A percentile compares a stretch with the other conserved stretches of the same genome.
phyloP scores from a whole-genome alignment of 345 rosid genomes.

The Combretum micranthum region DNA sequence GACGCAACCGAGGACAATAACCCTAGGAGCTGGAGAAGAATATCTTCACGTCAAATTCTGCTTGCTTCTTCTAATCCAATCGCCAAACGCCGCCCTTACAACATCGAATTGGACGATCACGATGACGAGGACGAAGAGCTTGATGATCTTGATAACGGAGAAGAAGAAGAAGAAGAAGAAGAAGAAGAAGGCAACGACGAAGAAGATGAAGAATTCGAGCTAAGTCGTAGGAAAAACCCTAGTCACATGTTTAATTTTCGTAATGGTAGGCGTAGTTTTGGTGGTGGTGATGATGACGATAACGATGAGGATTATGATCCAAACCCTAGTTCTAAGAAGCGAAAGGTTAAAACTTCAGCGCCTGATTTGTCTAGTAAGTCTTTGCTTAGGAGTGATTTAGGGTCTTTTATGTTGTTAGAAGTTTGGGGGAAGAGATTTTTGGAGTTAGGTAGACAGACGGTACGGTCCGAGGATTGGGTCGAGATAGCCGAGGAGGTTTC shows the following conservation, averaged over 20 bases:
- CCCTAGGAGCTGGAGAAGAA: conserved; percentile 19
- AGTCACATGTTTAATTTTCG: conserved; percentile 8
- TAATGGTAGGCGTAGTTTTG: background rate
- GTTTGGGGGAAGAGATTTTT: conserved; percentile 54
- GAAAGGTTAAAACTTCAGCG: conserved; percentile 19
- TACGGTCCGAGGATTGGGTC: conserved; percentile 49
- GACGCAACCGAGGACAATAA: conserved; percentile 24
- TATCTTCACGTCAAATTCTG: conserved; percentile 6
- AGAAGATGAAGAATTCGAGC: conserved; percentile 11
- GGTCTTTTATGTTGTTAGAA: conserved; percentile 38
- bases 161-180: conserved; percentile 14
- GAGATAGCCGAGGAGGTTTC: conserved; percentile 48
- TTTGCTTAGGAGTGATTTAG: conserved; percentile 31
- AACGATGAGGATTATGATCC: conserved; percentile 22
- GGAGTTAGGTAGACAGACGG: conserved; percentile 42
- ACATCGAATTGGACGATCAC: conserved; percentile 14
- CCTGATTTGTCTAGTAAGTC: conserved; percentile 4
- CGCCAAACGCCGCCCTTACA: conserved; percentile 16
- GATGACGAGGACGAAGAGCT: conserved; percentile 14
- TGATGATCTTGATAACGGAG: conserved; percentile 3
- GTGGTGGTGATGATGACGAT: conserved; percentile 13
- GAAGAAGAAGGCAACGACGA: conserved; percentile 16
- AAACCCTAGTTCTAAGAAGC: conserved; percentile 26
- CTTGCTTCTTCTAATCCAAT: conserved; percentile 16
- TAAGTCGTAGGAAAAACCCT: background rate